Percentiles rank a stretch among this genome's conserved stretches.
These are phyloP conservation scores for Daldinia vernicosa DNA, from an alignment of 495 filamentous ascomycete genomes.

Conservation along the genomic window DNA sequence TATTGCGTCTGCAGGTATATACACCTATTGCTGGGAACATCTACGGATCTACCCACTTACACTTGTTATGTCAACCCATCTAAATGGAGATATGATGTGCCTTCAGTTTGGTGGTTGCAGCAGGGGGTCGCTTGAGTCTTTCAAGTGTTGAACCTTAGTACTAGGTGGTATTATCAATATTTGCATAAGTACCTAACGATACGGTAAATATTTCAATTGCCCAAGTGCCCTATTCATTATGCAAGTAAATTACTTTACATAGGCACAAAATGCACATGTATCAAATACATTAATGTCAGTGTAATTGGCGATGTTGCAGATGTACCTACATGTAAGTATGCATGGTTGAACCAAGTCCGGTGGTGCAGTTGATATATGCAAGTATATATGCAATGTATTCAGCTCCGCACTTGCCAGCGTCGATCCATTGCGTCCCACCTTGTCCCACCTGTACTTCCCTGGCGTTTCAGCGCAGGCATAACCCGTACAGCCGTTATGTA, in stretches of 20 bases:
- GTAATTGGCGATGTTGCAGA: neutral
- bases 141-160: neutral
- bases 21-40: neutral
- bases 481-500: neutral
- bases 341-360: neutral
- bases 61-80: neutral
- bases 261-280: neutral
- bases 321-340: neutral
- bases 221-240: neutral
- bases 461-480: slow-evolving; percentile 30
- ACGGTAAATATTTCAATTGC: neutral
- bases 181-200: neutral
- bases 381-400: neutral
- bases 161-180: neutral
- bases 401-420: slow-evolving; percentile 28
- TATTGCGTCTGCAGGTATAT: slow-evolving; percentile 21
- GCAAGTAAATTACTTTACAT: neutral
- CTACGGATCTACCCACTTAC: neutral
- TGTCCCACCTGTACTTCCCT: slow-evolving; percentile 30
- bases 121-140: neutral
- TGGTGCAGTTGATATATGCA: neutral
- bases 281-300: neutral
- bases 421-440: slow-evolving; percentile 30
- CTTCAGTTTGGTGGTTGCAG: neutral
- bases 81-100: neutral